Conservation (phyloP, 2,329 filamentous ascomycete species). For the Aspergillus tamarii region DNA sequence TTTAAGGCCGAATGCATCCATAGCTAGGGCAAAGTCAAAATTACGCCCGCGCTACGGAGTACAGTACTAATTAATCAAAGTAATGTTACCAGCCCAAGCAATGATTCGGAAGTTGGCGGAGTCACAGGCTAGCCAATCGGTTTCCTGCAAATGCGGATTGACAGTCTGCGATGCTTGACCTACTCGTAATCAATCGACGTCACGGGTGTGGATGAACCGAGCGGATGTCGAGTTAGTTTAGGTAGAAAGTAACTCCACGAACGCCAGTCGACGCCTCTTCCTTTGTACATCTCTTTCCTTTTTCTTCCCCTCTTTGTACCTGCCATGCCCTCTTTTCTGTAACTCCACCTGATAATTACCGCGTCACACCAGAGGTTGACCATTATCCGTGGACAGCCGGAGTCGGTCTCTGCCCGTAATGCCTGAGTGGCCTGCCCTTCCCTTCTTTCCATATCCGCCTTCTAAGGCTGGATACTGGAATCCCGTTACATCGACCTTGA, state of each 20-base stretch:
- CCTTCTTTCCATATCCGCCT: slow-evolving; percentile 48
- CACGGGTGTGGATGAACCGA: slow-evolving; percentile 5
- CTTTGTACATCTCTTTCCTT: not conserved
- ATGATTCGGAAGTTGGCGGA: slow-evolving; percentile 26
- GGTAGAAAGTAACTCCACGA: slow-evolving; percentile 1
- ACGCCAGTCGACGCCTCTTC: not conserved
- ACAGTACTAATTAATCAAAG: not conserved
- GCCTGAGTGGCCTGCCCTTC: slow-evolving; percentile 32
- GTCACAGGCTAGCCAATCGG: slow-evolving; percentile 2
- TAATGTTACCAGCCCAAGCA: not conserved
- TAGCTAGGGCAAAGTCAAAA: not conserved
- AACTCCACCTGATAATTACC: not conserved
- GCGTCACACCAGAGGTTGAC: not conserved
- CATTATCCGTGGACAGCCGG: slow-evolving; percentile 13
- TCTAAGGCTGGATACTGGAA: slow-evolving; percentile 65
- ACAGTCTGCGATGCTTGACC: not conserved
- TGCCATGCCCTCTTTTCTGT: not conserved
- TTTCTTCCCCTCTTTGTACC: not conserved
- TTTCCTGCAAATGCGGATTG: not conserved
- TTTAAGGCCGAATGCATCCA: not conserved
- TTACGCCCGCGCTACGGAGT: not conserved
- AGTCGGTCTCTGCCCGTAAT: slow-evolving; percentile 25
- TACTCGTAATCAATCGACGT: slow-evolving; percentile 9
- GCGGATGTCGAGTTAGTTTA: not conserved
- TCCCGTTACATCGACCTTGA: slow-evolving; percentile 71